phyloP scores from a whole-genome alignment of 192 early-diverging fungal species.

The Podila verticillata region DNA sequence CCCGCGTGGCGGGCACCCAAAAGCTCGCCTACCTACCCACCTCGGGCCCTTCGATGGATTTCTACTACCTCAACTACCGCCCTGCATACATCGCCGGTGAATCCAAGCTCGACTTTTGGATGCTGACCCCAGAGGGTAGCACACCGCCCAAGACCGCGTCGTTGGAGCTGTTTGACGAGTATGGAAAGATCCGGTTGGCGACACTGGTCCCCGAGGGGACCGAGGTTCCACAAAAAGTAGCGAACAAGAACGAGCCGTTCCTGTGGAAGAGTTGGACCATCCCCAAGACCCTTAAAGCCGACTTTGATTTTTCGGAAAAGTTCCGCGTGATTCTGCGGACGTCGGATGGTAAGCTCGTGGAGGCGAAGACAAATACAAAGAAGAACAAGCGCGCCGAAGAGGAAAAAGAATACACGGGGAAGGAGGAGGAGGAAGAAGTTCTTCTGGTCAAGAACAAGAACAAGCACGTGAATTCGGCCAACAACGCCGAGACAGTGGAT shows the following conservation, averaged over 20 bases:
- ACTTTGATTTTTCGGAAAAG: constrained; percentile 41
- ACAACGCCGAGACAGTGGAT: not conserved
- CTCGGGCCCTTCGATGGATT: constrained; percentile 14
- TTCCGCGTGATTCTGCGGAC: constrained; percentile 27
- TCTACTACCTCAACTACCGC: constrained; percentile 43
- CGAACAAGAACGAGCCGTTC: constrained; percentile 18
- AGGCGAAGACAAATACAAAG: not conserved
- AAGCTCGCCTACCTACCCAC: constrained; percentile 30
- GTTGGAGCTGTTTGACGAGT: constrained; percentile 39
- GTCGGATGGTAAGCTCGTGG: not conserved
- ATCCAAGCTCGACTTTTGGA: constrained; percentile 35
- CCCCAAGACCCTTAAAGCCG: constrained; percentile 13
- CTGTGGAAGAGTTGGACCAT: constrained; percentile 34
- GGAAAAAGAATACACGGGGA: no score
- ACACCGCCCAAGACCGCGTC: constrained; percentile 18
- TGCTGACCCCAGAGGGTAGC: constrained; percentile 25
- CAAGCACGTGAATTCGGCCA: not conserved
- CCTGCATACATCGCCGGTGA: constrained; percentile 27
- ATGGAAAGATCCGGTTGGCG: constrained; percentile 19
- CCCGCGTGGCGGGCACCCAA: constrained; percentile 6
- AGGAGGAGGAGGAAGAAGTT: no score
- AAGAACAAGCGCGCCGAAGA: no score
- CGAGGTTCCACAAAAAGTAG: constrained; percentile 1
- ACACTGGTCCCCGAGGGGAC: constrained; percentile 26
- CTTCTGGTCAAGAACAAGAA: not conserved